These are phyloP conservation scores for Capronia epimyces DNA, from an alignment of 2,329 filamentous ascomycete genomes.

Conservation along the genomic window DNA sequence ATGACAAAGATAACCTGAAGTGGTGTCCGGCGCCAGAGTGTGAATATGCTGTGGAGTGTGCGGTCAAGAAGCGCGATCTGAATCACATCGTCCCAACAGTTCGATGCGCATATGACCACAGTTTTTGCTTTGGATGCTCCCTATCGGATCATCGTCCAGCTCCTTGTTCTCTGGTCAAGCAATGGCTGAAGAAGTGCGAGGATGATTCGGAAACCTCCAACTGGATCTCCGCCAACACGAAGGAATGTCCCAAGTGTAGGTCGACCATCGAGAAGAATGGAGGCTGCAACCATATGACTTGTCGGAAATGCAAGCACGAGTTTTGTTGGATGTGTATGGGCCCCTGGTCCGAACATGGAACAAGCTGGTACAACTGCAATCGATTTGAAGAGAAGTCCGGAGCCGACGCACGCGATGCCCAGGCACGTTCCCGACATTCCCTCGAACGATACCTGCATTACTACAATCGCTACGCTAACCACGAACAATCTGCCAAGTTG, in stretches of 20 bases:
- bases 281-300: constrained; percentile 97
- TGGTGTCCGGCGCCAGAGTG: constrained; percentile 99
- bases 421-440: constrained; percentile 82
- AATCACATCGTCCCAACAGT: constrained; percentile 84
- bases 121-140: constrained; percentile 93
- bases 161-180: constrained; percentile 84
- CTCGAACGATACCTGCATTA: constrained; percentile 97
- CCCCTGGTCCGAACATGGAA: constrained; percentile 95
- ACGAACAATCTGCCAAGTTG: constrained; percentile 93
- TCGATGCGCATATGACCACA: constrained; percentile 72
- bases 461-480: constrained; percentile 98
- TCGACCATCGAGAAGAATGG: constrained; percentile 99
- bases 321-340: constrained; percentile 99
- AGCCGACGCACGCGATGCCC: constrained; percentile 79
- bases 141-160: constrained; percentile 87
- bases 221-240: constrained; percentile 98
- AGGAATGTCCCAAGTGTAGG: constrained; percentile 91
- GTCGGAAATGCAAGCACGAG: constrained; percentile 88
- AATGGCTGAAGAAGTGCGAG: constrained; percentile 96
- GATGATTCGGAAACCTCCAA: constrained; percentile 98
- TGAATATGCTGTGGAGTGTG: constrained; percentile 83
- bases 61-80: constrained; percentile 80
- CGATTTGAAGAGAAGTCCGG: constrained; percentile 95
- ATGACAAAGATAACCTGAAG: constrained; percentile 90
- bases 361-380: constrained; percentile 99